phyloP scores from a whole-genome alignment of 805 yeast genomes.

The Clavispora carvajalis region DNA sequence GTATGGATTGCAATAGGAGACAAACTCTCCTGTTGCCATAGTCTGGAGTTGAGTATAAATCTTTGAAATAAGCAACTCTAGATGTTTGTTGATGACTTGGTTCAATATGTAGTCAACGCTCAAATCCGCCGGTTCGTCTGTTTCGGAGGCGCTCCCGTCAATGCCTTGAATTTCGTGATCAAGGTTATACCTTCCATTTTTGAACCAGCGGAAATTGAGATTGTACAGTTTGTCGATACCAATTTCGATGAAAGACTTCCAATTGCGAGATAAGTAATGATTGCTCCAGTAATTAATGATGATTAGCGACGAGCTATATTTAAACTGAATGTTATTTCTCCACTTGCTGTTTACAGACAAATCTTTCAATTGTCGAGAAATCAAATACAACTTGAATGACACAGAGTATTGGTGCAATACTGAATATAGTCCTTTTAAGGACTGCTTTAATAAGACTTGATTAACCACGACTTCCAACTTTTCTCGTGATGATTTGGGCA shows the following conservation, averaged over 20 bases:
- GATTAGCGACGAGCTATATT: conserved; percentile 51
- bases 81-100: conserved; percentile 34
- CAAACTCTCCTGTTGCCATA: conserved; percentile 11
- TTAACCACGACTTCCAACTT: conserved; percentile 56
- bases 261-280: conserved; percentile 39
- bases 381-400: conserved; percentile 57
- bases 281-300: conserved; percentile 58
- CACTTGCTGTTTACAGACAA: conserved; percentile 44
- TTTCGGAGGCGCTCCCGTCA: conserved; percentile 2
- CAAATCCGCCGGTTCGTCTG: conserved; percentile 25
- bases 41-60: conserved; percentile 15
- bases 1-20: conserved; percentile 23
- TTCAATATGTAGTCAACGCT: conserved; percentile 32
- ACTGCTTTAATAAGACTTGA: conserved; percentile 39
- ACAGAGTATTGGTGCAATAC: conserved; percentile 55
- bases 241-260: conserved; percentile 54
- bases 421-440: conserved; percentile 50
- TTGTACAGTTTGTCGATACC: conserved; percentile 48
- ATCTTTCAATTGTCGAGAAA: conserved; percentile 52
- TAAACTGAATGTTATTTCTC: conserved; percentile 57
- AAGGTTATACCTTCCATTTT: conserved; percentile 43
- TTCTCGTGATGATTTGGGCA: conserved; percentile 27
- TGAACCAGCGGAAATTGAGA: conserved; percentile 57
- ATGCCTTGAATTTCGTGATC: conserved; percentile 14
- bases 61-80: conserved; percentile 26